Evolutionary conservation across 495 filamentous ascomycete species (phyloP), one percentile per base, ranked within the genome.

Genomic region (Penicillium bialowiezense): DNA sequence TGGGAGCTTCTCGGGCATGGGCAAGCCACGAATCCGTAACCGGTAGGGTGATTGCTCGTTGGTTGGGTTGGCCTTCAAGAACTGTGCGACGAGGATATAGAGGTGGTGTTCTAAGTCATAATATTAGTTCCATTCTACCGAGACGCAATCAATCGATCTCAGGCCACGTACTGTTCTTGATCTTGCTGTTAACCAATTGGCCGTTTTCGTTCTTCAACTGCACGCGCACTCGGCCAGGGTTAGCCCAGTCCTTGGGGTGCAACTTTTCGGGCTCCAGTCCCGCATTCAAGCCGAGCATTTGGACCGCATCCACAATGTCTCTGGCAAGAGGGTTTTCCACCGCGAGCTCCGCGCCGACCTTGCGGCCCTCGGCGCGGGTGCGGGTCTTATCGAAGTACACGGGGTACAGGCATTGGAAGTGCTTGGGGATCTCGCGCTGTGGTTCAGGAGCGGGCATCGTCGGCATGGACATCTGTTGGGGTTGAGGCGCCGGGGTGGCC

Each of bases 221-320:
- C 17, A 96, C 81, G 41, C 88, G 79, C 54, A 98, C 90, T 21
- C 93, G 77, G 0, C 93, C 93, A 10, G 93, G 93, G 71, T 98
- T 98, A 28, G 85, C 87, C 93, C 93, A 98, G 70, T 98, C 93
- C 69, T 91, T 91, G 0, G 93, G 93, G 72, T 98, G 93, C 37
- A 84, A 75, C 71, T 96, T 96, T 56, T 85, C 87, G 1, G 91
- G 90, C 67, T 98, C 93, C 65, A 96, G 85, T 5, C 91, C 86
- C 24, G 85, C 83, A 23, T 81, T 78, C 49, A 97, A 67, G 5
- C 87, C 83, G 34, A 97, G 73, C 50, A 69, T 68, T 15, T 84
- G 82, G 58, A 87, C 88, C 1, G 92, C 93, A 52, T 90, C 84
- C 26, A 89, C 88, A 62, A 98, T 91, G 55, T 92, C 90, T 44